phyloP scores from a whole-genome alignment of 2,329 filamentous ascomycete genomes.

The Lachnellula arida region DNA sequence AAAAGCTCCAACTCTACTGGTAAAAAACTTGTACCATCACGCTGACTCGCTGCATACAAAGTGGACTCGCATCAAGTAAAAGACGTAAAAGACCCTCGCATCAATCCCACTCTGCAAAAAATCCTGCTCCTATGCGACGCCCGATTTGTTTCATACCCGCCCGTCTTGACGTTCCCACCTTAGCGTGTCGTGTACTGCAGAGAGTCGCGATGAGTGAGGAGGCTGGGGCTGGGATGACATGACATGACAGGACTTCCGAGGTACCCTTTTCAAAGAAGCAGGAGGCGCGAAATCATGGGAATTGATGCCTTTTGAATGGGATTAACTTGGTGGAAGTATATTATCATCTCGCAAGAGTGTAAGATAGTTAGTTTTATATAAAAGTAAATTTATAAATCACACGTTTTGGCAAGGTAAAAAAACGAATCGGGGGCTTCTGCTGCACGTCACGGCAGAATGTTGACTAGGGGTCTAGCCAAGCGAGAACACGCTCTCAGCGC shows the following conservation, averaged over 20 bases:
- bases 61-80: slow-evolving; percentile 10
- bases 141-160: slow-evolving; percentile 21
- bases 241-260: slow-evolving; percentile 3
- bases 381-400: not conserved
- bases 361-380: not conserved
- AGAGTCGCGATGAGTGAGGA: slow-evolving; percentile 13
- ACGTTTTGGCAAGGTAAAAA: not conserved
- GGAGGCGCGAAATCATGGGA: not conserved
- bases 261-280: not conserved
- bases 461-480: not conserved
- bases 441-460: not conserved
- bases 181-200: slow-evolving; percentile 6
- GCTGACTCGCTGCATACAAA: slow-evolving; percentile 3
- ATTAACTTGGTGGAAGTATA: not conserved
- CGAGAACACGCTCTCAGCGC: slow-evolving; percentile 8
- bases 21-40: not conserved
- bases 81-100: not conserved
- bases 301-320: not conserved
- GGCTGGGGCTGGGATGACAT: slow-evolving; percentile 15
- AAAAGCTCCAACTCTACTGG: not conserved
- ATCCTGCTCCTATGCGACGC: slow-evolving; percentile 12
- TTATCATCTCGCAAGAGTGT: not conserved
- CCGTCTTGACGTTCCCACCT: slow-evolving; percentile 6
- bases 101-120: no score
- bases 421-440: not conserved